Evolutionary conservation across 768 basidiomycete species (phyloP).

Genomic region (Amanita pseudoporphyria): DNA sequence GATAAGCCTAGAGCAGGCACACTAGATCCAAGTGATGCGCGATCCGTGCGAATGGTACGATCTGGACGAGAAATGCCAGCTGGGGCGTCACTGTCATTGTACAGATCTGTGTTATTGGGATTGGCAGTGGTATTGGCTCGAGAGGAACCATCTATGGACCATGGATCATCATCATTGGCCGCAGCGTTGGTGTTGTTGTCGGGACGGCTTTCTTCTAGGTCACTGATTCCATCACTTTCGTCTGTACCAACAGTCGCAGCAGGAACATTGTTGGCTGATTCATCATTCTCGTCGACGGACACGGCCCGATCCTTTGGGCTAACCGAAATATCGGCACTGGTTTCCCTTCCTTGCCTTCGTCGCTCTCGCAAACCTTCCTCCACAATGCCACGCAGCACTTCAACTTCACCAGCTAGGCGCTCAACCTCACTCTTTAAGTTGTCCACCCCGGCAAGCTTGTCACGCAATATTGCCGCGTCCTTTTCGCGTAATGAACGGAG

Average conservation of each 20-base stretch:
- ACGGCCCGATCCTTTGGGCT: slow-evolving; percentile 21
- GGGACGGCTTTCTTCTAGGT: slow-evolving; percentile 15
- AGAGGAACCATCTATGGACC: slow-evolving; percentile 22
- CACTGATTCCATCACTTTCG: slow-evolving; percentile 13
- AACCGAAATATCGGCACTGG: neutral
- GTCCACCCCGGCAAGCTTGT: slow-evolving; percentile 59
- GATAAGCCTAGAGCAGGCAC: slow-evolving; percentile 1
- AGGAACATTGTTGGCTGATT: slow-evolving; percentile 6
- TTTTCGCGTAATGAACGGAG: slow-evolving; percentile 53
- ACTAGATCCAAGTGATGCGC: slow-evolving; percentile 39
- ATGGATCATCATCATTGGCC: slow-evolving; percentile 27
- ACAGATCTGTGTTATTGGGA: slow-evolving; percentile 1
- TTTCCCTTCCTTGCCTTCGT: slow-evolving; percentile 30
- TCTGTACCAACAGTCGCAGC: slow-evolving; percentile 8
- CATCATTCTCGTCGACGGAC: slow-evolving; percentile 24
- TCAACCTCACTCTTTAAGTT: slow-evolving; percentile 70
- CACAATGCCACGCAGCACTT: slow-evolving; percentile 77
- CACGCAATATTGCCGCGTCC: slow-evolving; percentile 45
- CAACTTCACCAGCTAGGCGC: slow-evolving; percentile 74
- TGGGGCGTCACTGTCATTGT: neutral
- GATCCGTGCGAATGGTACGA: slow-evolving; percentile 43
- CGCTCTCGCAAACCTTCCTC: slow-evolving; percentile 80
- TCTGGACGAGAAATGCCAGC: slow-evolving; percentile 18
- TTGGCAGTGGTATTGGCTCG: slow-evolving; percentile 12
- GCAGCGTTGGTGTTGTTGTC: slow-evolving; percentile 18